These are phyloP conservation scores for Penicillium desertorum DNA, from an alignment of 495 filamentous ascomycete species.

Conservation along the genomic window DNA sequence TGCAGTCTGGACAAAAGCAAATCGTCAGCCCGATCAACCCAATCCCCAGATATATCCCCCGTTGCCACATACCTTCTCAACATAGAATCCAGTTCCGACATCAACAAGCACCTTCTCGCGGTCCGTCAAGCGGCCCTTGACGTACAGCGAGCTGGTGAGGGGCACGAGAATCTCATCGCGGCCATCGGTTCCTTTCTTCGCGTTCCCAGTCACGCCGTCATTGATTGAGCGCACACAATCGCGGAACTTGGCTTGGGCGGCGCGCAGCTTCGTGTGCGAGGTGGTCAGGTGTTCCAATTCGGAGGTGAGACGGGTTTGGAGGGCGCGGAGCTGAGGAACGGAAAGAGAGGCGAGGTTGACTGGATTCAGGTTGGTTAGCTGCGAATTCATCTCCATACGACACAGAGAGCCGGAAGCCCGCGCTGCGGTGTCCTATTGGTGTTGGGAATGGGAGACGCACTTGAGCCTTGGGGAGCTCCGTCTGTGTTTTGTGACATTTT, in stretches of 20 bases:
- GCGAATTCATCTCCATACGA: not conserved
- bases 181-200: constrained; percentile 39
- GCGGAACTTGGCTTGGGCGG: constrained; percentile 85
- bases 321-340: constrained; percentile 55
- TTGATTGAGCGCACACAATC: constrained; percentile 80
- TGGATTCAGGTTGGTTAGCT: constrained; percentile 24
- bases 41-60: not conserved
- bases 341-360: constrained; percentile 65
- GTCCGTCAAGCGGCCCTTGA: constrained; percentile 76
- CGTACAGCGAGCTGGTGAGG: constrained; percentile 89
- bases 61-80: constrained; percentile 71
- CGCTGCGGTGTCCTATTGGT: constrained; percentile 1
- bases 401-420: not conserved
- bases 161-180: constrained; percentile 74
- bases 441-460: constrained; percentile 22
- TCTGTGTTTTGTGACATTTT: constrained; percentile 31
- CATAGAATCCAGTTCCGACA: constrained; percentile 93
- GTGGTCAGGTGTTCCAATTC: constrained; percentile 89
- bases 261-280: constrained; percentile 84
- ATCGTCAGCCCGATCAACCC: not conserved
- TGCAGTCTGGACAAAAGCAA: constrained; percentile 47
- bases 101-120: constrained; percentile 86
- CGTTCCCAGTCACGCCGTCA: constrained; percentile 50
- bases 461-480: constrained; percentile 34
- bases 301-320: constrained; percentile 93